Percentiles rank a stretch among this genome's conserved stretches.
These are phyloP conservation scores for Cladobotryum protrusum DNA, from an alignment of 2,329 filamentous ascomycete species.

Conservation along the genomic window DNA sequence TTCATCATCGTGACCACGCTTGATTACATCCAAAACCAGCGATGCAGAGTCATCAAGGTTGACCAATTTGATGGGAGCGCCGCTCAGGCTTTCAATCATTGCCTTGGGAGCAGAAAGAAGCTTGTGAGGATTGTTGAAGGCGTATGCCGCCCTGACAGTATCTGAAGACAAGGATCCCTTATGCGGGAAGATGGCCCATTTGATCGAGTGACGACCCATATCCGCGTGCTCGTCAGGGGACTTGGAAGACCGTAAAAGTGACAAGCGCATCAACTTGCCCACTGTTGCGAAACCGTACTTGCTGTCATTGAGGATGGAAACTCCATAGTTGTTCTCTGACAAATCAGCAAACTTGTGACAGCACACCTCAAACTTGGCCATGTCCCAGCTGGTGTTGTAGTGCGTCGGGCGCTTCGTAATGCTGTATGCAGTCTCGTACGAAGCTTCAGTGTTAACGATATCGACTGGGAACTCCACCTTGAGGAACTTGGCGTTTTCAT, in stretches of 20 bases:
- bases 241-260: constrained; percentile 79
- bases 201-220: constrained; percentile 83
- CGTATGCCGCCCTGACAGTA: constrained; percentile 77
- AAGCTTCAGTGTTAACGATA: constrained; percentile 83
- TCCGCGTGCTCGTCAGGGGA: constrained; percentile 90
- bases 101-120: constrained; percentile 24
- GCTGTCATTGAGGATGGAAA: constrained; percentile 88
- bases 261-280: constrained; percentile 84
- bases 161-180: constrained; percentile 61
- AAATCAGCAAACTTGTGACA: constrained; percentile 92
- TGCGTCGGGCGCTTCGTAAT: constrained; percentile 86
- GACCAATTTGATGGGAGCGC: constrained; percentile 57
- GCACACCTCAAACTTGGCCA: constrained; percentile 97
- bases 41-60: constrained; percentile 50
- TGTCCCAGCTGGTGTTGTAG: constrained; percentile 96
- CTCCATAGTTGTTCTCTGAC: constrained; percentile 80
- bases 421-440: constrained; percentile 92
- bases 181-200: constrained; percentile 88
- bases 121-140: constrained; percentile 79
- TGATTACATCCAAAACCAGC: constrained; percentile 80
- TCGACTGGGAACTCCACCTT: constrained; percentile 98
- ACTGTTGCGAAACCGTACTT: constrained; percentile 94
- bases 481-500: constrained; percentile 93
- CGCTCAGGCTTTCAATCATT: constrained; percentile 20
- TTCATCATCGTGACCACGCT: constrained; percentile 85